Evolutionary conservation across 768 basidiomycete genomes (phyloP).

Genomic region (Rubroboletus pulcherrimus): DNA sequence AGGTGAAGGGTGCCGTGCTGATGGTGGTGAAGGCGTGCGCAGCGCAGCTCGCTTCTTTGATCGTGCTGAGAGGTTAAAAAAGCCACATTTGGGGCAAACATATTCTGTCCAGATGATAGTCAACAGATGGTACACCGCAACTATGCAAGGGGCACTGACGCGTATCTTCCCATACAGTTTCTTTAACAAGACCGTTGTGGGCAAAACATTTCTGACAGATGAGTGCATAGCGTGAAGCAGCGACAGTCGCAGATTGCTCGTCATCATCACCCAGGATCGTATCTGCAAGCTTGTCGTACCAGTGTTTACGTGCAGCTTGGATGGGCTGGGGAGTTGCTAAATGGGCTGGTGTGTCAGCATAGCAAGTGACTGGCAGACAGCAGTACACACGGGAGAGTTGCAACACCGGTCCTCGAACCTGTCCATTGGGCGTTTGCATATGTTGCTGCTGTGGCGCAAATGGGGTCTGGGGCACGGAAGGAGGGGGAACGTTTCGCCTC

Average conservation of each 20-base stretch:
- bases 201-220: constrained; percentile 86
- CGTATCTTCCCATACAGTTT: constrained; percentile 74
- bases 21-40: constrained; percentile 29
- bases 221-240: constrained; percentile 65
- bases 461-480: constrained; percentile 32
- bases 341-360: constrained; percentile 8
- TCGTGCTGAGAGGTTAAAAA: constrained; percentile 61
- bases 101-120: constrained; percentile 54
- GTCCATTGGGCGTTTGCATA: constrained; percentile 22
- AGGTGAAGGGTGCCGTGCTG: constrained; percentile 6
- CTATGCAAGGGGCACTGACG: constrained; percentile 49
- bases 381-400: constrained; percentile 39
- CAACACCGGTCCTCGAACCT: constrained; percentile 24
- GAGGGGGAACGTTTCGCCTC: constrained; percentile 34
- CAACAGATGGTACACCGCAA: not conserved
- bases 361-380: not conserved
- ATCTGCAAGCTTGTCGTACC: constrained; percentile 88
- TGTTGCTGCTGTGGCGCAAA: constrained; percentile 26
- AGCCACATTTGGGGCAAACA: constrained; percentile 78
- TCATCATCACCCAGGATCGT: constrained; percentile 82
- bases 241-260: constrained; percentile 32
- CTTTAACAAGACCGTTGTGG: constrained; percentile 86
- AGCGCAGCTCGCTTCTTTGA: constrained; percentile 28
- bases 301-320: constrained; percentile 62
- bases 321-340: constrained; percentile 38